Percentiles rank a stretch among this genome's conserved stretches.
These are phyloP conservation scores for Allium sativum DNA, from an alignment of 106 monocot species.

Conservation along the genomic window DNA sequence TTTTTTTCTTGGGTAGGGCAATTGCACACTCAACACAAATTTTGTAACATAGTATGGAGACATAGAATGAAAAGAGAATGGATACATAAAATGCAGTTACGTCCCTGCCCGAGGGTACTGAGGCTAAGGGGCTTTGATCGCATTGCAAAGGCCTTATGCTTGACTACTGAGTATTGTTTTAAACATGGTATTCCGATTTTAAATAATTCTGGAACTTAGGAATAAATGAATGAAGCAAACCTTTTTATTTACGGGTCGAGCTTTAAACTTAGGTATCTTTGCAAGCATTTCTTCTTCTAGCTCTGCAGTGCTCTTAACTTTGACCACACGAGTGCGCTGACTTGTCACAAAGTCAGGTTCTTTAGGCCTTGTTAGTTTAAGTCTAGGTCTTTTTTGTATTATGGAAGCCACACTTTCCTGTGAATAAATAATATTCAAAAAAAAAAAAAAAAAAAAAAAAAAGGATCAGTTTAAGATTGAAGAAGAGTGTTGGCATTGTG, in stretches of 20 bases:
- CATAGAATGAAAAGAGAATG: too few species aligned
- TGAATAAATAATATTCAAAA: neutral
- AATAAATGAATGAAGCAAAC: constrained; percentile 17
- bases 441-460: too few species aligned
- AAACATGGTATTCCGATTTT: neutral
- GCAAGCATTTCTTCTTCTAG: constrained; percentile 90
- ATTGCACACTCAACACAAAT: too few species aligned
- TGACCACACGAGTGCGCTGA: constrained; percentile 62
- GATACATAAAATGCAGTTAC: too few species aligned
- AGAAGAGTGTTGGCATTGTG: too few species aligned
- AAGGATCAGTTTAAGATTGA: too few species aligned
- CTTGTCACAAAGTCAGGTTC: constrained; percentile 75
- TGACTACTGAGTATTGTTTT: neutral
- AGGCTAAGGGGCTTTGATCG: too few species aligned
- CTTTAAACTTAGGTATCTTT: constrained; percentile 94
- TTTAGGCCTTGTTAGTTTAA: constrained; percentile 86
- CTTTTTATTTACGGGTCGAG: constrained; percentile 85
- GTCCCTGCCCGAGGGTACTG: too few species aligned
- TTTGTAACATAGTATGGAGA: too few species aligned
- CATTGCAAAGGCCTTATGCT: too few species aligned
- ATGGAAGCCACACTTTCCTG: constrained; percentile 39
- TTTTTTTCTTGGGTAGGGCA: too few species aligned
- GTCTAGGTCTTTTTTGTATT: constrained; percentile 50
- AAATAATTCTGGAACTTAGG: neutral
- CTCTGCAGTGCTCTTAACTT: constrained; percentile 81